Evolutionary conservation across 1,284 basidiomycete genomes (phyloP), one percentile per base, ranked within the genome.

Genomic region (Microbotryum lychnidis-dioicae): DNA sequence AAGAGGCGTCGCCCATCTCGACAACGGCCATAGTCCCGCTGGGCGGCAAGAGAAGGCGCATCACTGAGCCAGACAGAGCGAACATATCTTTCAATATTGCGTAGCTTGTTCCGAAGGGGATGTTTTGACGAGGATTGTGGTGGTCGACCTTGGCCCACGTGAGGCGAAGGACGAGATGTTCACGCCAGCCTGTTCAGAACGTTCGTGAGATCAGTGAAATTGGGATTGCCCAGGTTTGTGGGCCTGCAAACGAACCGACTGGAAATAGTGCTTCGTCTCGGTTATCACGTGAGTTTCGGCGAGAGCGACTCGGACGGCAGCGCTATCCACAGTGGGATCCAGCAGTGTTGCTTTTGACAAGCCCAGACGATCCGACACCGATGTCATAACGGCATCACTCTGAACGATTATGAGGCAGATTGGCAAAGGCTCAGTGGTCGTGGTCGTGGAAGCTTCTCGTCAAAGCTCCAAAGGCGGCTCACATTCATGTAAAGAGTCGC

Each of bases 401-500:
- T 94, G 72, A 20, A 46, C 18, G 27, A 50, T 54, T 53, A 14
- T 48, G 23, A 51, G 50, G 57, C 50, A 61, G 59, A 27, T 50
- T 56, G 59, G 63, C 7, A 6, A 27, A 48, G 50, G 54, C 64
- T 27, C 44, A 45, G 23, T 31, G 9, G 9, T 8, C 45, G 37
- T 60, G 5, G 65, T 65, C 12, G 47, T 18, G 23, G 23, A 50
- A 25, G 46, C 16, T 62, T 56, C n/a, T 10, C 12, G 16, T 29
- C 42, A 14, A 47, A 37, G 18, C 12, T 33, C 12, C 37, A 16
- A 29, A 37, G 12, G 18, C 44, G 21, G 86, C 89, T 76, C 78
- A 92, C 91, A 80, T 96, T 97, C 91, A 97, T 94, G 74, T 94
- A 97, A 64, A 97, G 75, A 80, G 91, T 89, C 51, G 86, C 86